Base-by-base conservation (phyloP, 108 stramenopile genomes). In the Discostella pseudostelligera region DNA sequence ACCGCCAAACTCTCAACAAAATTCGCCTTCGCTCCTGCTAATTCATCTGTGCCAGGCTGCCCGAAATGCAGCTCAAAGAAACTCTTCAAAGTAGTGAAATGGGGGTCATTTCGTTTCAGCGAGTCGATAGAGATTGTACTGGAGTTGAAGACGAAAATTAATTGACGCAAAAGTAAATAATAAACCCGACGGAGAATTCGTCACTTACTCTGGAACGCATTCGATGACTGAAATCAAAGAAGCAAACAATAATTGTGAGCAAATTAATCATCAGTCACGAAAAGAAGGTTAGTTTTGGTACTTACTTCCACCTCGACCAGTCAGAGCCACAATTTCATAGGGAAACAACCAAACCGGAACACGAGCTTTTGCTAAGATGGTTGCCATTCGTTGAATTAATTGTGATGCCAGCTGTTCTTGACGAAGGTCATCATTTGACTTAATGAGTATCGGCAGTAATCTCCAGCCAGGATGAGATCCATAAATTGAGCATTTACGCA, bases 341-440 rank as follows among this genome's bases (percentile, higher is more conserved):
- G 97, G 91, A 57, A 88, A 90, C 12, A 98, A 59, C 85, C 92
- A 97, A 9, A 98, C 89, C 8, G 89, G 88, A 12, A 98, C 76
- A 39, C 76, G 70, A 21, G 89, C 96, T 25, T 93, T 85, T 7
- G 89, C 87, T 28, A 97, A 81, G 35, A 98, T 97, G 7, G 66
- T 58, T 37, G 94, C 82, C 76, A 93, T 94, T 36, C 89, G 72
- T 35, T 89, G 81, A 36, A 99, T 96, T 17, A 99, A 78, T 66
- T 98, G 97, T 1, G 96, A 81, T 12, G 91, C 93, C 0, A 95
- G 71, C 71, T 96, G 93, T 71, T 99, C 98, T 69, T 99, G 98
- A 11, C 98, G 84, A 54, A 97, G 83, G 59, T 99, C 98, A 65
- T 98, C 98, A 64, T 97, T 96, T 43, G 90, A 87, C 80, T 99